These are phyloP conservation scores for Cladorrhinum sp. DNA, from an alignment of 2,329 filamentous ascomycete species.

Conservation along the genomic window DNA sequence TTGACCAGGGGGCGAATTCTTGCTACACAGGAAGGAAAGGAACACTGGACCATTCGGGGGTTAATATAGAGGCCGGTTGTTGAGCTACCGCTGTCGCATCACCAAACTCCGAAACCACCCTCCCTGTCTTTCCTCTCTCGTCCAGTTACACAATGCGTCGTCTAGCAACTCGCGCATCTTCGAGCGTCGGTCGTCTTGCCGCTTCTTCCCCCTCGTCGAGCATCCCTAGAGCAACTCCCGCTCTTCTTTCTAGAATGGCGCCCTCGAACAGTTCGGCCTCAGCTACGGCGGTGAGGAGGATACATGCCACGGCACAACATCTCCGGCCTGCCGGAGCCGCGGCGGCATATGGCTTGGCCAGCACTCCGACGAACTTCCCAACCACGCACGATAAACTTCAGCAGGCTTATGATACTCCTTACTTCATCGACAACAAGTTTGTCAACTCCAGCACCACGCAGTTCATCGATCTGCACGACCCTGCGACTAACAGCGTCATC, in stretches of 20 bases:
- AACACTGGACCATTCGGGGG: constrained; percentile 20
- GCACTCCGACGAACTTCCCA: constrained; percentile 61
- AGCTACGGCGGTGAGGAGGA: constrained; percentile 46
- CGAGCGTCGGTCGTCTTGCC: constrained; percentile 34
- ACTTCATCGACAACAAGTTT: constrained; percentile 81
- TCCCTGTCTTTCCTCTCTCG: neutral
- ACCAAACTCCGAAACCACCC: constrained; percentile 3
- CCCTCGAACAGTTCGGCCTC: constrained; percentile 33
- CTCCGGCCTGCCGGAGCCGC: constrained; percentile 51
- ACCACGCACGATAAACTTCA: constrained; percentile 69
- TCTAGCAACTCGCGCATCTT: constrained; percentile 39
- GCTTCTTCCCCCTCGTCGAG: constrained; percentile 22
- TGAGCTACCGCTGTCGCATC: constrained; percentile 2
- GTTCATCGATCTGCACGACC: constrained; percentile 79
- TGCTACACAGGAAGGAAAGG: neutral
- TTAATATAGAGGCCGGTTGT: constrained; percentile 23
- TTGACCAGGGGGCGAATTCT: constrained; percentile 9
- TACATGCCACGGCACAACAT: constrained; percentile 57
- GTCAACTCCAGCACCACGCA: constrained; percentile 62
- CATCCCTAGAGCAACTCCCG: constrained; percentile 15
- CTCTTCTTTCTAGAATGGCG: constrained; percentile 33
- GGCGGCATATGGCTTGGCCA: constrained; percentile 39
- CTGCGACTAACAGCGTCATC: constrained; percentile 80
- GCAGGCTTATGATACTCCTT: constrained; percentile 67
- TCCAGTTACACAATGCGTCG: constrained; percentile 42